Evolutionary conservation across 2,329 filamentous ascomycete genomes (phyloP).

Genomic region (Penicillium sclerotiorum): DNA sequence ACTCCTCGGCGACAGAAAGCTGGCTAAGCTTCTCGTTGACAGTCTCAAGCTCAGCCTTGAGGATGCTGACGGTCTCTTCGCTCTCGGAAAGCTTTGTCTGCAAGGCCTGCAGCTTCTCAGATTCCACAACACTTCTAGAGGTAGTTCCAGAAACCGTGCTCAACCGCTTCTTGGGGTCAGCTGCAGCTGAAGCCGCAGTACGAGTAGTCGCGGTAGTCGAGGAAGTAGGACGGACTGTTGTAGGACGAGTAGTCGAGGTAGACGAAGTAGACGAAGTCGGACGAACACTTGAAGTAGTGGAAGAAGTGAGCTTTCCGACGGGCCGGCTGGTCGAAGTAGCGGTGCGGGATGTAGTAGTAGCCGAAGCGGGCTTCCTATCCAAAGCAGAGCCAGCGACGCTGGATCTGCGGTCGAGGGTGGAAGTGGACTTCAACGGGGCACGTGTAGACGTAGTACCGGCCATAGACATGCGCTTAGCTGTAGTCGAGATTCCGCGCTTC

Average conservation of each 20-base stretch:
- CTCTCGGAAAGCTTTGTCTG: slow-evolving; percentile 41
- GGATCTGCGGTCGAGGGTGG: slow-evolving; percentile 40
- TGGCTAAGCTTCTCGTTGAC: slow-evolving; percentile 40
- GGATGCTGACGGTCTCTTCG: slow-evolving; percentile 35
- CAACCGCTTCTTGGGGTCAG: slow-evolving; percentile 39
- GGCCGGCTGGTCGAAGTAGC: slow-evolving; percentile 27
- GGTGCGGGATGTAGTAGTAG: slow-evolving; percentile 24
- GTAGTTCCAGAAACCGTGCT: slow-evolving; percentile 36
- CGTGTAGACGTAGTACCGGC: slow-evolving; percentile 41
- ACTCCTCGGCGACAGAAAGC: slow-evolving; percentile 31
- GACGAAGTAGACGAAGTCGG: slow-evolving; percentile 24
- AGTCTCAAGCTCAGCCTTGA: slow-evolving; percentile 37
- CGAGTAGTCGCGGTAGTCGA: slow-evolving; percentile 25
- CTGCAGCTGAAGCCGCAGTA: slow-evolving; percentile 25
- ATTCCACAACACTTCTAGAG: slow-evolving; percentile 30
- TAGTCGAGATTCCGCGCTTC: slow-evolving; percentile 44
- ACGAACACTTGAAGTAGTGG: slow-evolving; percentile 28
- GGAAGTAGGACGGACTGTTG: slow-evolving; percentile 21
- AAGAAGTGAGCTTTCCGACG: slow-evolving; percentile 26
- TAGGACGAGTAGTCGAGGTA: slow-evolving; percentile 17
- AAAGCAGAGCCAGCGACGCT: slow-evolving; percentile 40
- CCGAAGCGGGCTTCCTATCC: slow-evolving; percentile 32
- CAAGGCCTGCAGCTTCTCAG: slow-evolving; percentile 38
- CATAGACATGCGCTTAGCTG: slow-evolving; percentile 50
- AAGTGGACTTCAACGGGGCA: slow-evolving; percentile 37